Conservation (phyloP, 768 basidiomycete species). For the Termitomyces sp. region DNA sequence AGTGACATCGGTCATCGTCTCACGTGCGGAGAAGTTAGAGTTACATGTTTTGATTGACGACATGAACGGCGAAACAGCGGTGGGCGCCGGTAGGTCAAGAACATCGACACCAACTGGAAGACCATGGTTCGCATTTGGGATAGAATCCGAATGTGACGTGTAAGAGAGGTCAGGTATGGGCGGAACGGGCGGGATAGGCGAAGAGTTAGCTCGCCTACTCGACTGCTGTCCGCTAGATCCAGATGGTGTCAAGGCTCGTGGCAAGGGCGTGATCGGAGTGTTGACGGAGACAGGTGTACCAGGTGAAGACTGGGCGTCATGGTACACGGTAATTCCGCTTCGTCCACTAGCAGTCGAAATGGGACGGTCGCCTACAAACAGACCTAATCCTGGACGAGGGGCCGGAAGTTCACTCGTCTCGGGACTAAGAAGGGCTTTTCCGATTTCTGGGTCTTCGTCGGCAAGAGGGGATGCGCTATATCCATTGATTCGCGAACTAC, state of each 20-base stretch:
- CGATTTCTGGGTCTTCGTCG: slow-evolving; percentile 45
- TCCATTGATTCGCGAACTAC: slow-evolving; percentile 13
- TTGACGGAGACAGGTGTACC: slow-evolving; percentile 26
- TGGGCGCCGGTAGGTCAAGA: slow-evolving; percentile 54
- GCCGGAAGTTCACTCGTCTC: slow-evolving; percentile 19
- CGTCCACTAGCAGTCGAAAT: slow-evolving; percentile 49
- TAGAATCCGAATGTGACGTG: slow-evolving; percentile 3
- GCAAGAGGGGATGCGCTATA: slow-evolving; percentile 17
- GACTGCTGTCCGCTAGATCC: slow-evolving; percentile 10
- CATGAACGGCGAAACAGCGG: slow-evolving; percentile 47
- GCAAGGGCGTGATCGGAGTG: slow-evolving; percentile 30
- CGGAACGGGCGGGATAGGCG: slow-evolving; percentile 4
- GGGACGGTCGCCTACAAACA: slow-evolving; percentile 43
- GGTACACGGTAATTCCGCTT: slow-evolving; percentile 54
- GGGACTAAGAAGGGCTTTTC: slow-evolving; percentile 28
- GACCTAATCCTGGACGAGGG: slow-evolving; percentile 28
- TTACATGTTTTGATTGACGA: slow-evolving; percentile 15
- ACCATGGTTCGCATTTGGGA: slow-evolving; percentile 6
- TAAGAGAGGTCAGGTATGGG: slow-evolving; percentile 1
- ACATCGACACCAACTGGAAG: slow-evolving; percentile 30
- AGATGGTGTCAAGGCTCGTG: slow-evolving; percentile 42
- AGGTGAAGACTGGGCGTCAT: slow-evolving; percentile 56
- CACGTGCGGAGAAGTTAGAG: slow-evolving; percentile 30
- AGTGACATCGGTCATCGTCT: slow-evolving; percentile 26
- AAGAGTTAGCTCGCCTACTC: slow-evolving; percentile 2